Evolutionary conservation across 257 asterid species (phyloP).

Genomic region (Nicotiana knightiana): DNA sequence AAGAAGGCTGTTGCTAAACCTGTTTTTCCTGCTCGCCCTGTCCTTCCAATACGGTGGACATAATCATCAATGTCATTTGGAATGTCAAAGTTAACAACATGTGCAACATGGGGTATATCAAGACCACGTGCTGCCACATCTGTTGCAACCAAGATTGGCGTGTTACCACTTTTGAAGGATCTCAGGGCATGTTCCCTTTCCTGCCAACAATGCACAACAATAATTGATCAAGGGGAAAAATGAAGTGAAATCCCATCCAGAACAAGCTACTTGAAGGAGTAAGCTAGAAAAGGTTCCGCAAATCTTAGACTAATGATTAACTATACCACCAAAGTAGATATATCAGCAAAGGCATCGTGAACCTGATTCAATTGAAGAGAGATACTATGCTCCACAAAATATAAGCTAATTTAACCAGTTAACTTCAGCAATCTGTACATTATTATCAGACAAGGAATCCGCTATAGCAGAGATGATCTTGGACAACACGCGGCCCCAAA

Average conservation of each 20-base stretch:
- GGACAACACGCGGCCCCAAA: background rate
- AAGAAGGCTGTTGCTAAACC: conserved; percentile 94
- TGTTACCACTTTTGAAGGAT: conserved; percentile 76
- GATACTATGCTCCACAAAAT: background rate
- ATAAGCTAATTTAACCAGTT: background rate
- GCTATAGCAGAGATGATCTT: background rate
- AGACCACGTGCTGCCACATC: conserved; percentile 99
- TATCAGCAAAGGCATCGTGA: background rate
- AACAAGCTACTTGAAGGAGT: background rate
- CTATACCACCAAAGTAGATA: background rate
- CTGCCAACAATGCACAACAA: conserved; percentile 32
- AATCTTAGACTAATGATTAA: background rate
- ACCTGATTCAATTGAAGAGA: background rate
- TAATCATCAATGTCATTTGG: conserved; percentile 92
- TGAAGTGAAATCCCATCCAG: background rate
- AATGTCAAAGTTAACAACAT: conserved; percentile 87
- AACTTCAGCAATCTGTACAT: background rate
- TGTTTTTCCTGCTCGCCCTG: conserved; percentile 89
- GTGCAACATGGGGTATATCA: conserved; percentile 95
- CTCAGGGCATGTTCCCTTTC: conserved; percentile 83
- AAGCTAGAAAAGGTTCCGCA: background rate
- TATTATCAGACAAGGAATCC: background rate
- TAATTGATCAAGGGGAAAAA: background rate
- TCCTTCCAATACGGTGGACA: conserved; percentile 92
- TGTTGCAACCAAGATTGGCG: conserved; percentile 89